Conservation (phyloP, 2,329 filamentous ascomycete species). For the Plectosphaerella cucumerina region DNA sequence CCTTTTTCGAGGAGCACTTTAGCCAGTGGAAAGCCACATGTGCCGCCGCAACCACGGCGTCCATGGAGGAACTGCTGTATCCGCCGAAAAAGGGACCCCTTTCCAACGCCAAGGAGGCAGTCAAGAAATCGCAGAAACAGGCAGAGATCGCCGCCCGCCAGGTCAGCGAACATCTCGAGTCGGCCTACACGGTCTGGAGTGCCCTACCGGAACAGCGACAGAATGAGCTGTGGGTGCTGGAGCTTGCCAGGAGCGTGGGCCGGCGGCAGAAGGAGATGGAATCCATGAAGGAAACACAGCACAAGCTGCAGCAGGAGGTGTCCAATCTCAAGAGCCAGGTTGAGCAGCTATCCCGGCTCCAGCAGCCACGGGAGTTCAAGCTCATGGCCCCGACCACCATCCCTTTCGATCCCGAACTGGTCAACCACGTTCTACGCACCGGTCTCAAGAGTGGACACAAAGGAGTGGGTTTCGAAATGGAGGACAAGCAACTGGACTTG, state of each 20-base stretch:
- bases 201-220: slow-evolving; percentile 52
- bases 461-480: slow-evolving; percentile 40
- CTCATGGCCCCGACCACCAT: slow-evolving; percentile 47
- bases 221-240: slow-evolving; percentile 56
- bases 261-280: slow-evolving; percentile 52
- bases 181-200: slow-evolving; percentile 74
- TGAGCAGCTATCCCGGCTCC: slow-evolving; percentile 53
- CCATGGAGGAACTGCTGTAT: slow-evolving; percentile 47
- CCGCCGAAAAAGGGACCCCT: slow-evolving; percentile 34
- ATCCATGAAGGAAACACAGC: slow-evolving; percentile 45
- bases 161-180: slow-evolving; percentile 70
- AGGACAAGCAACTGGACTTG: slow-evolving; percentile 50
- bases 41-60: slow-evolving; percentile 43
- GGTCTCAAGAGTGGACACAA: slow-evolving; percentile 31
- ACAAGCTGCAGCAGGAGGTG: slow-evolving; percentile 51
- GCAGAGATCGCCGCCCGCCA: slow-evolving; percentile 63
- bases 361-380: slow-evolving; percentile 58
- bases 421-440: slow-evolving; percentile 42
- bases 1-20: slow-evolving; percentile 65
- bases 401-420: slow-evolving; percentile 43
- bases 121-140: slow-evolving; percentile 43
- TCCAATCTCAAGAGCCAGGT: slow-evolving; percentile 53
- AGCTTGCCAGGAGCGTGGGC: slow-evolving; percentile 56
- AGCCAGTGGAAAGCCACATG: slow-evolving; percentile 57
- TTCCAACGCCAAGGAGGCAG: slow-evolving; percentile 39